Evolutionary conservation across 1,139 yeast genomes (phyloP).

Genomic region (Yamadazyma jaroonii): DNA sequence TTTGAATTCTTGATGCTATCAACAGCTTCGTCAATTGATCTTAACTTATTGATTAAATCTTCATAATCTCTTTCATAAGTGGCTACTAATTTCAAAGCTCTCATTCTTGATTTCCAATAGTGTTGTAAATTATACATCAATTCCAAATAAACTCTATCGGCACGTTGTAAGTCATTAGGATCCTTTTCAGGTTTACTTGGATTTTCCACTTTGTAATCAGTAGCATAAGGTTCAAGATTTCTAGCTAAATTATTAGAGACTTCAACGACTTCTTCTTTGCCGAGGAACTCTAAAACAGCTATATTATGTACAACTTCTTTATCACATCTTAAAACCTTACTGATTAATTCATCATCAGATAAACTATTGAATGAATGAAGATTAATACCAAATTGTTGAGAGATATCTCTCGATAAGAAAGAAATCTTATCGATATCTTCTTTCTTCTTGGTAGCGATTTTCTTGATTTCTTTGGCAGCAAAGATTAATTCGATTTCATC

Average conservation of each 20-base stretch:
- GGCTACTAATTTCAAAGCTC: constrained; percentile 62
- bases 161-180: constrained; percentile 69
- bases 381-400: constrained; percentile 79
- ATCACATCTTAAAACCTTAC: constrained; percentile 63
- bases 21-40: constrained; percentile 63
- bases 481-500: constrained; percentile 72
- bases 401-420: constrained; percentile 65
- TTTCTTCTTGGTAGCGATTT: constrained; percentile 46
- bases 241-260: constrained; percentile 62
- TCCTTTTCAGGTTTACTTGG: constrained; percentile 65
- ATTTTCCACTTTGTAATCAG: constrained; percentile 49
- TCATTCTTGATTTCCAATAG: constrained; percentile 77
- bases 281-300: constrained; percentile 70
- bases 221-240: constrained; percentile 65
- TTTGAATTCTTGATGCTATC: constrained; percentile 57
- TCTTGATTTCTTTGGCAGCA: constrained; percentile 75
- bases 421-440: constrained; percentile 52
- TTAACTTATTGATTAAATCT: constrained; percentile 59
- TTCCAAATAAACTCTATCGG: constrained; percentile 73
- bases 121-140: constrained; percentile 72
- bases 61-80: constrained; percentile 68
- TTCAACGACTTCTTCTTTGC: constrained; percentile 66
- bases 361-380: constrained; percentile 57
- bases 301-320: constrained; percentile 49
- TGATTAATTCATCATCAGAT: constrained; percentile 55